Evolutionary conservation across 1,284 basidiomycete genomes (phyloP).

Genomic region (Microbotryomycetes sp.): DNA sequence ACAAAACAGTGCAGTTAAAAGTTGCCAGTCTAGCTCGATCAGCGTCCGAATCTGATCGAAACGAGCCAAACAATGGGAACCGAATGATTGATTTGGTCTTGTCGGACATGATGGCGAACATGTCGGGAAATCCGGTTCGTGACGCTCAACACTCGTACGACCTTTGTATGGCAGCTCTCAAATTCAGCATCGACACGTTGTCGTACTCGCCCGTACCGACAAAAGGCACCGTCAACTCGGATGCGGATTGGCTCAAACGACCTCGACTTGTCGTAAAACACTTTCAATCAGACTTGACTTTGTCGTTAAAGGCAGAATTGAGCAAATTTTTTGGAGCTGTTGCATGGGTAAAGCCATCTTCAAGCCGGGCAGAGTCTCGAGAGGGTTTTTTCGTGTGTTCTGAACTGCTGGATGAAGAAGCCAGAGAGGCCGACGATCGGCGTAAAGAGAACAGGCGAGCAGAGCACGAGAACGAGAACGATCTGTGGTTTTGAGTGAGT

Average conservation of each 20-base stretch:
- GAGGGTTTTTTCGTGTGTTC: slow-evolving; percentile 30
- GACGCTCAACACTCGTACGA: slow-evolving; percentile 41
- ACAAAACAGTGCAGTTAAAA: slow-evolving; percentile 3
- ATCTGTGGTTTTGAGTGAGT: background rate
- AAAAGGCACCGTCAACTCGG: background rate
- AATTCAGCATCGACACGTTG: slow-evolving; percentile 35
- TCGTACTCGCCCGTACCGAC: slow-evolving; percentile 1
- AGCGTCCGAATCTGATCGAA: background rate
- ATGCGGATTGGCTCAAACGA: background rate
- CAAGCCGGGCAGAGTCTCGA: slow-evolving; percentile 10
- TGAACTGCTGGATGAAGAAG: slow-evolving; percentile 3
- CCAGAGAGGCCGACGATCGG: background rate
- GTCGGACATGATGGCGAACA: slow-evolving; percentile 46
- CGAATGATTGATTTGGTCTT: slow-evolving; percentile 41
- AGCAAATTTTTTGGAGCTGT: slow-evolving; percentile 11
- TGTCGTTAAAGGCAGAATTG: slow-evolving; percentile 7
- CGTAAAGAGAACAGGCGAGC: background rate
- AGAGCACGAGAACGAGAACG: background rate
- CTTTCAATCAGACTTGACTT: slow-evolving; percentile 16
- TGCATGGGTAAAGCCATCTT: slow-evolving; percentile 25
- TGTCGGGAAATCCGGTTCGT: slow-evolving; percentile 40
- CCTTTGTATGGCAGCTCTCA: slow-evolving; percentile 40
- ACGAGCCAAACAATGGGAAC: background rate
- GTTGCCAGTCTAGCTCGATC: background rate
- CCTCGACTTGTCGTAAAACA: slow-evolving; percentile 24